A percentile compares a stretch with the other conserved stretches of the same genome.
Evolutionary conservation across 2,329 filamentous ascomycete genomes (phyloP).

Genomic region (Bipolaris zeicola): DNA sequence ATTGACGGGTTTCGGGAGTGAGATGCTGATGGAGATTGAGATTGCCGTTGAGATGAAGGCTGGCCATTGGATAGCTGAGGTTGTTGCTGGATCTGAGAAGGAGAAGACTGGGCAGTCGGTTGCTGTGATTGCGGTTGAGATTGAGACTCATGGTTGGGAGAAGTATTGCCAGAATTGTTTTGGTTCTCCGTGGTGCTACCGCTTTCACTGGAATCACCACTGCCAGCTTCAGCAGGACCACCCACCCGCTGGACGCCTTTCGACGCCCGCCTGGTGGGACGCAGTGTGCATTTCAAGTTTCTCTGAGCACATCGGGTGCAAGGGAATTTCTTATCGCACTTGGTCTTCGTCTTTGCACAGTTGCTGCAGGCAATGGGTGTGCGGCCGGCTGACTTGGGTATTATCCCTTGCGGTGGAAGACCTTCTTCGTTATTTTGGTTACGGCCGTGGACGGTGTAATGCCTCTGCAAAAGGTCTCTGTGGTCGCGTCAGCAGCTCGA

Average conservation of each 20-base stretch:
- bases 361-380: slow-evolving; percentile 61
- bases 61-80: slow-evolving; percentile 23
- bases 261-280: slow-evolving; percentile 55
- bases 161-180: slow-evolving; percentile 41
- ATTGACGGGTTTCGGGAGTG: slow-evolving; percentile 42
- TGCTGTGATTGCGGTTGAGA: slow-evolving; percentile 33
- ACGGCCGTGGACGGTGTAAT: slow-evolving; percentile 59
- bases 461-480: slow-evolving; percentile 58
- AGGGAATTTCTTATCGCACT: slow-evolving; percentile 62
- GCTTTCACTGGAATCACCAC: slow-evolving; percentile 44
- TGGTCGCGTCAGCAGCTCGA: not conserved
- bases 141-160: slow-evolving; percentile 39
- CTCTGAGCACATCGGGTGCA: slow-evolving; percentile 58
- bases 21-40: slow-evolving; percentile 38
- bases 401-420: slow-evolving; percentile 56
- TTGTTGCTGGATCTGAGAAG: slow-evolving; percentile 25
- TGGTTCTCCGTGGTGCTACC: slow-evolving; percentile 40
- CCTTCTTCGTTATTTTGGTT: slow-evolving; percentile 57
- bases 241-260: slow-evolving; percentile 48
- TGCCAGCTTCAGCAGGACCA: slow-evolving; percentile 31
- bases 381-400: slow-evolving; percentile 58
- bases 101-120: slow-evolving; percentile 27
- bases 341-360: slow-evolving; percentile 61
- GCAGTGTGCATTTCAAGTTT: slow-evolving; percentile 54
- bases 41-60: slow-evolving; percentile 35